Conservation (phyloP, 805 yeast genomes). For the Saccharomycopsis fibuligera region DNA sequence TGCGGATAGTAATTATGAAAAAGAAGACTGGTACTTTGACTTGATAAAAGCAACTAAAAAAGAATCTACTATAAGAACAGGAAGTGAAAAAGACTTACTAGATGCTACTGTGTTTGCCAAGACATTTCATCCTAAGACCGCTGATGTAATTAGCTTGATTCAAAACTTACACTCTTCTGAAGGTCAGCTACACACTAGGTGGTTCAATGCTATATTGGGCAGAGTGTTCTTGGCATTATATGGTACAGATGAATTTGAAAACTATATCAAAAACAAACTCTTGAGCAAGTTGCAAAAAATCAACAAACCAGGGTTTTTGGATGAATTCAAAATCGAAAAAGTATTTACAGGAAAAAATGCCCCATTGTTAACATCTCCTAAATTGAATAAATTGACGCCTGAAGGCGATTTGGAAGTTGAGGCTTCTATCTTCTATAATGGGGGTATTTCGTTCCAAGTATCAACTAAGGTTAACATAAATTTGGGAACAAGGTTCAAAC, state of each 20-base stretch:
- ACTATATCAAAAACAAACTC: slow-evolving; percentile 50
- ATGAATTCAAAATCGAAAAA: slow-evolving; percentile 67
- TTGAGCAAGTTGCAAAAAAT: slow-evolving; percentile 70
- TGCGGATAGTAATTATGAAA: slow-evolving; percentile 70
- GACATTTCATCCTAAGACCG: slow-evolving; percentile 64
- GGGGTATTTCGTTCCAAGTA: slow-evolving; percentile 68
- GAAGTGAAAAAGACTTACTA: slow-evolving; percentile 29
- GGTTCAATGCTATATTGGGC: slow-evolving; percentile 88
- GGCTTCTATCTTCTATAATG: slow-evolving; percentile 60
- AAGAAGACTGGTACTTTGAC: slow-evolving; percentile 91
- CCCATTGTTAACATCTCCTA: slow-evolving; percentile 73
- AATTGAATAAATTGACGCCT: slow-evolving; percentile 60
- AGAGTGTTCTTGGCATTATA: slow-evolving; percentile 74
- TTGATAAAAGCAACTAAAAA: slow-evolving; percentile 69
- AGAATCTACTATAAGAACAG: slow-evolving; percentile 22
- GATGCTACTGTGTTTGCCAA: slow-evolving; percentile 65
- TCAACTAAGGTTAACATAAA: slow-evolving; percentile 75
- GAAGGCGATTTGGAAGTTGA: slow-evolving; percentile 69
- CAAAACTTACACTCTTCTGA: slow-evolving; percentile 76
- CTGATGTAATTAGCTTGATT: slow-evolving; percentile 66
- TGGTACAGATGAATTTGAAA: slow-evolving; percentile 59
- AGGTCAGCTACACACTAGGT: slow-evolving; percentile 74
- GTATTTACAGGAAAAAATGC: slow-evolving; percentile 74
- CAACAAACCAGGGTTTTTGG: slow-evolving; percentile 81
- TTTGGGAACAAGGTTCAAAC: slow-evolving; percentile 67